phyloP scores from a whole-genome alignment of 148 eudicot species.

The Vaccinium darrowii region DNA sequence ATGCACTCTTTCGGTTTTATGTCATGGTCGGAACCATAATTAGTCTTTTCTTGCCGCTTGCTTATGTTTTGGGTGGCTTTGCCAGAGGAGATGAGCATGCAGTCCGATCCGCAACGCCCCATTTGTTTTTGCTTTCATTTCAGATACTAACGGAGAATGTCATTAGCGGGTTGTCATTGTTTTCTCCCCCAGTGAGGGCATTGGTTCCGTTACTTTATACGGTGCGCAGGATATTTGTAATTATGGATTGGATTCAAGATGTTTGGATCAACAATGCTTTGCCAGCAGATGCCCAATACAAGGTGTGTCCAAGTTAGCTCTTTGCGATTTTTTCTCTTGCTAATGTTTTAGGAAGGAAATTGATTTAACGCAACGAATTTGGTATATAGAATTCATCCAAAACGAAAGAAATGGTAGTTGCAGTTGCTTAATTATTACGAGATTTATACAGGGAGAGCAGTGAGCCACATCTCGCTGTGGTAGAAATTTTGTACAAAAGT shows the following conservation, averaged over 20 bases:
- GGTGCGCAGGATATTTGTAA: slow-evolving; percentile 65
- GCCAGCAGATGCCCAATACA: slow-evolving; percentile 49
- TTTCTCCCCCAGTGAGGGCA: slow-evolving; percentile 90
- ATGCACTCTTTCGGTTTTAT: slow-evolving; percentile 43
- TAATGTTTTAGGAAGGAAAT: no score
- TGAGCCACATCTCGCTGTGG: no score
- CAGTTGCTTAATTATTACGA: no score
- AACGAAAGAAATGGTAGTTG: no score
- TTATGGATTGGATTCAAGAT: slow-evolving; percentile 65
- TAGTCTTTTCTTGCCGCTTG: slow-evolving; percentile 79
- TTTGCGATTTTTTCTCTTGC: not conserved
- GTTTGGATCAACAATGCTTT: slow-evolving; percentile 74
- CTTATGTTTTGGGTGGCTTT: slow-evolving; percentile 86
- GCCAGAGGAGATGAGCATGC: slow-evolving; percentile 89
- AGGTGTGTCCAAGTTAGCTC: slow-evolving; percentile 36
- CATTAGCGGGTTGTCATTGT: slow-evolving; percentile 65
- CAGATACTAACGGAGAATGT: slow-evolving; percentile 85
- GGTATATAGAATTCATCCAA: no score
- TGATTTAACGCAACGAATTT: no score
- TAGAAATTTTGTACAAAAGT: no score
- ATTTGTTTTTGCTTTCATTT: slow-evolving; percentile 74
- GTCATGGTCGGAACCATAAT: slow-evolving; percentile 59
- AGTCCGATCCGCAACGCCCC: slow-evolving; percentile 82
- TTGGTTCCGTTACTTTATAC: slow-evolving; percentile 83
- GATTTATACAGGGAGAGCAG: no score